Conservation (phyloP, 805 yeast genomes). For the Soucietia sequanensis region DNA sequence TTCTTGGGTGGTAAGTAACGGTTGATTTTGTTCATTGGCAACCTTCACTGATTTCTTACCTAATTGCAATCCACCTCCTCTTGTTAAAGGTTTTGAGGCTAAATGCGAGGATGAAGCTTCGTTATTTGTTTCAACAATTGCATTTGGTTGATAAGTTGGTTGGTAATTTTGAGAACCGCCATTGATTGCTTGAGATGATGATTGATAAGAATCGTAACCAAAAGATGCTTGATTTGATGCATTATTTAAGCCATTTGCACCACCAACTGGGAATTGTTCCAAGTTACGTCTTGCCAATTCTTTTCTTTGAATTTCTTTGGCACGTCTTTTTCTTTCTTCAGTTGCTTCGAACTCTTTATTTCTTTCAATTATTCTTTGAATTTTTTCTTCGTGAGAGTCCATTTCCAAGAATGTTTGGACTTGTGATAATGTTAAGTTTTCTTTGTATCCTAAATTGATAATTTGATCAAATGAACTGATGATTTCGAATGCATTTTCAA, state of each 20-base stretch:
- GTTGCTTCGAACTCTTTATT: slow-evolving; percentile 96
- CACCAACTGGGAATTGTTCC: slow-evolving; percentile 45
- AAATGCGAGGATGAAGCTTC: slow-evolving; percentile 7
- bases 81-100: slow-evolving; percentile 15
- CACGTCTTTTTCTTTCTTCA: slow-evolving; percentile 94
- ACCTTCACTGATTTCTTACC: slow-evolving; percentile 52
- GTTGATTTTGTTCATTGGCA: slow-evolving; percentile 24
- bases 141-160: slow-evolving; percentile 28
- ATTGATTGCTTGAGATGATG: slow-evolving; percentile 5
- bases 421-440: slow-evolving; percentile 77
- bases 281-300: slow-evolving; percentile 66
- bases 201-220: slow-evolving; percentile 19
- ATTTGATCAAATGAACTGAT: slow-evolving; percentile 93
- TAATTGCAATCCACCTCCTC: slow-evolving; percentile 75
- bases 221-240: slow-evolving; percentile 23
- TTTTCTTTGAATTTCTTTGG: slow-evolving; percentile 82
- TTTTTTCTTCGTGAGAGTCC: slow-evolving; percentile 98
- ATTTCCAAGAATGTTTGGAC: slow-evolving; percentile 87
- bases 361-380: slow-evolving; percentile 95
- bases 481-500: slow-evolving; percentile 82
- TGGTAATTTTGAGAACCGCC: slow-evolving; percentile 19
- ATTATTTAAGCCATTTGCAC: too few relatives aligned
- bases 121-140: slow-evolving; percentile 18
- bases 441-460: slow-evolving; percentile 84
- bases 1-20: slow-evolving; percentile 28